These are phyloP conservation scores for Immersiella caudata DNA, from an alignment of 495 filamentous ascomycete species.

Conservation along the genomic window DNA sequence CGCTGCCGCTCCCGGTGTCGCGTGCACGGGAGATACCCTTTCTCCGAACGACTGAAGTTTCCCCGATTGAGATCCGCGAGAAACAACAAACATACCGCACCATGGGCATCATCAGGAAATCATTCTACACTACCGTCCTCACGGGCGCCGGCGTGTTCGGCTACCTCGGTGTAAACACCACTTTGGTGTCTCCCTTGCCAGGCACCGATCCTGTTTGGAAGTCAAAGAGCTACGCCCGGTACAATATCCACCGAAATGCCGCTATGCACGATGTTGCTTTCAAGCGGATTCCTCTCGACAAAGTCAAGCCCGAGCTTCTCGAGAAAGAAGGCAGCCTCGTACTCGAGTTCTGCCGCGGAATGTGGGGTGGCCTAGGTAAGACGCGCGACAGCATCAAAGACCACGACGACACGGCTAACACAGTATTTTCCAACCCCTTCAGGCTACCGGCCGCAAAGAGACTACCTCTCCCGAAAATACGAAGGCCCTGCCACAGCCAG, in stretches of 20 bases:
- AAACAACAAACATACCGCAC: background rate
- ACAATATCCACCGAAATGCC: constrained; percentile 66
- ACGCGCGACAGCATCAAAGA: constrained; percentile 10
- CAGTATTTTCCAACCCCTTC: background rate
- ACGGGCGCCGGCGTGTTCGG: constrained; percentile 42
- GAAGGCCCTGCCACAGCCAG: constrained; percentile 59
- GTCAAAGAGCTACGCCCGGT: constrained; percentile 55
- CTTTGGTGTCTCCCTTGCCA: constrained; percentile 50
- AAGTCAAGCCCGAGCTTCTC: constrained; percentile 66
- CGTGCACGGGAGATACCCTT: background rate
- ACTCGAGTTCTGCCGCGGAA: constrained; percentile 65
- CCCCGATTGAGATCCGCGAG: too few species aligned
- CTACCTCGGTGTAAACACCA: constrained; percentile 42
- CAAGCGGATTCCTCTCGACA: constrained; percentile 61
- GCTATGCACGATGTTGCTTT: constrained; percentile 64
- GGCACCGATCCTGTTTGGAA: constrained; percentile 63
- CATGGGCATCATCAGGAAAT: constrained; percentile 54
- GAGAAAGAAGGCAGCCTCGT: constrained; percentile 62
- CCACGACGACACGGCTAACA: background rate
- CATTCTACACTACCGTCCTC: constrained; percentile 47
- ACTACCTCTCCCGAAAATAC: constrained; percentile 64
- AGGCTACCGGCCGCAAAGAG: constrained; percentile 68
- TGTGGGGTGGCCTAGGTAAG: constrained; percentile 68
- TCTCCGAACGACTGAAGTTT: background rate
- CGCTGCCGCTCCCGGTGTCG: background rate